Conservation (phyloP, 2,329 filamentous ascomycete genomes). For the Exophiala bonariae region DNA sequence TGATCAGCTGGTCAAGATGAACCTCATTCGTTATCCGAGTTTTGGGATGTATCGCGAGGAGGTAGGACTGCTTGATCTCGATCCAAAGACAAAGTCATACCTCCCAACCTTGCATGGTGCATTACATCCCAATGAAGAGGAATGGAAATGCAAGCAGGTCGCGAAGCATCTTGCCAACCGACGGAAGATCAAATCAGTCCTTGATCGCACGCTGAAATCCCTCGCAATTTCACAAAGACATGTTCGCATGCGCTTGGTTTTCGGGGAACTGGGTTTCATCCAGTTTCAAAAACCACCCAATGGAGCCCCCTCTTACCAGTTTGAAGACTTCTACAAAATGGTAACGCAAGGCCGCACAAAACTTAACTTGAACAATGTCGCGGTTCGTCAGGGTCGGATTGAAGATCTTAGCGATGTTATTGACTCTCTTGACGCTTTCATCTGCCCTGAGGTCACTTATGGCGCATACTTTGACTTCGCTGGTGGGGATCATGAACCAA, state of each 20-base stretch:
- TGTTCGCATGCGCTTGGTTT: conserved; percentile 43
- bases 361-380: conserved; percentile 31
- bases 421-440: conserved; percentile 23
- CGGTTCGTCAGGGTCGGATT: conserved; percentile 23
- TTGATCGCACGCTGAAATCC: conserved; percentile 34
- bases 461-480: conserved; percentile 44
- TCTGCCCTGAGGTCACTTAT: conserved; percentile 34
- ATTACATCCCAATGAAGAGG: conserved; percentile 17
- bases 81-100: conserved; percentile 12
- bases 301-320: conserved; percentile 30
- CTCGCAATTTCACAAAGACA: conserved; percentile 36
- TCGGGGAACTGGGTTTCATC: conserved; percentile 42
- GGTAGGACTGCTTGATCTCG: conserved; percentile 17
- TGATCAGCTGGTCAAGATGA: conserved; percentile 20
- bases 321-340: conserved; percentile 44
- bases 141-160: conserved; percentile 27
- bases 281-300: conserved; percentile 34
- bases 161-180: conserved; percentile 34
- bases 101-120: conserved; percentile 28
- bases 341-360: conserved; percentile 36
- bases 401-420: conserved; percentile 32
- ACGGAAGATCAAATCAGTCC: conserved; percentile 30
- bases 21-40: conserved; percentile 20
- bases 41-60: conserved; percentile 20
- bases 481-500: conserved; percentile 26